Percentiles rank a stretch among this genome's conserved stretches.
Evolutionary conservation across 2,329 filamentous ascomycete genomes (phyloP).

Genomic region (Fusarium veterinarium): DNA sequence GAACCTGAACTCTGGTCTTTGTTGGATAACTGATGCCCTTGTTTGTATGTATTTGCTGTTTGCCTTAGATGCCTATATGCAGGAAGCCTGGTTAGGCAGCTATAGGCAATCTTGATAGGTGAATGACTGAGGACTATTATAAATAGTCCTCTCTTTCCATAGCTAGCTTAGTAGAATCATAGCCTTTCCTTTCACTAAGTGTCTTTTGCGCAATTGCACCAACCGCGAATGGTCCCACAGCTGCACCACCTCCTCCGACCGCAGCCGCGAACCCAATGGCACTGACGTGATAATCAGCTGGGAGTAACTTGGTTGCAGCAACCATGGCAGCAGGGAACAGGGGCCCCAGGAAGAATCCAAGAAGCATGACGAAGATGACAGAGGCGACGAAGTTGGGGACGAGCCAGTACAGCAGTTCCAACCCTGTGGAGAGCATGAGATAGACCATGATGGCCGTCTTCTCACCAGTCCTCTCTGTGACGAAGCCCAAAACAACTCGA

Average conservation of each 20-base stretch:
- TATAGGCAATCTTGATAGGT: no score
- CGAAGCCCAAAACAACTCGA: constrained; percentile 77
- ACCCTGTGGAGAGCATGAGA: constrained; percentile 69
- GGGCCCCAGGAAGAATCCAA: constrained; percentile 85
- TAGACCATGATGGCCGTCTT: constrained; percentile 73
- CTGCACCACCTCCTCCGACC: constrained; percentile 79
- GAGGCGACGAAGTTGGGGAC: constrained; percentile 81
- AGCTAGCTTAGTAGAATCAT: no score
- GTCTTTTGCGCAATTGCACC: constrained; percentile 72
- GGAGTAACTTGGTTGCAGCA: constrained; percentile 78
- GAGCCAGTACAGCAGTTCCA: constrained; percentile 84
- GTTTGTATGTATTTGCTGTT: no score
- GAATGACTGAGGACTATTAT: no score
- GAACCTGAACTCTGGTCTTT: constrained; percentile 63
- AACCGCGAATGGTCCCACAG: constrained; percentile 73
- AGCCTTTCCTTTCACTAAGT: no score
- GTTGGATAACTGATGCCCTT: no score
- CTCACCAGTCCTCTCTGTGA: constrained; percentile 80
- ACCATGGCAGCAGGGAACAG: constrained; percentile 82
- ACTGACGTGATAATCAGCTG: constrained; percentile 78
- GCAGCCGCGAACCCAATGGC: constrained; percentile 84
- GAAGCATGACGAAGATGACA: constrained; percentile 74
- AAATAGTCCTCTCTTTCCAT: no score
- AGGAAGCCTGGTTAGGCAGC: no score
- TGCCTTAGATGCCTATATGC: no score